These are phyloP conservation scores for Vicia sativa DNA, from an alignment of 306 rosid species.

Conservation along the genomic window DNA sequence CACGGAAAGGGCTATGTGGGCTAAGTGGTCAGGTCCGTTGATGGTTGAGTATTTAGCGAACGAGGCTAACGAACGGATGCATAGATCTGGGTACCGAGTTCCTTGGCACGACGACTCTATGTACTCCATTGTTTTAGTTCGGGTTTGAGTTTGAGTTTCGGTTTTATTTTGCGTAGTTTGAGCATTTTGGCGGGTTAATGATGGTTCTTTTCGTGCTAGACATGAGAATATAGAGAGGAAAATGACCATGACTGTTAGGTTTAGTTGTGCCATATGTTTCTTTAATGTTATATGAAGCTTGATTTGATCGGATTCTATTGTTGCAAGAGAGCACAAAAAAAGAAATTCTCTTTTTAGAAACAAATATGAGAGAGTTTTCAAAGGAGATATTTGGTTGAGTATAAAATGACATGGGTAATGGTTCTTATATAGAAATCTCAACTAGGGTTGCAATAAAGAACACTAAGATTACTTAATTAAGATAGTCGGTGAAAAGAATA, in stretches of 20 bases:
- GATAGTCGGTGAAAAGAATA: constrained; percentile 15
- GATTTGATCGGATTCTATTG: too few species aligned
- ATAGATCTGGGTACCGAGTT: constrained; percentile 48
- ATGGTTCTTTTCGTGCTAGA: constrained; percentile 20
- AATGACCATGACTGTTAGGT: constrained; percentile 35
- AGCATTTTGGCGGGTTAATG: constrained; percentile 25
- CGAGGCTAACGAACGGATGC: constrained; percentile 47
- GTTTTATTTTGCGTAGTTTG: not conserved
- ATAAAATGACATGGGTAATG: constrained; percentile 14
- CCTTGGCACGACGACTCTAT: constrained; percentile 49
- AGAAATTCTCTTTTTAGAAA: too few species aligned
- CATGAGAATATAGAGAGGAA: constrained; percentile 29
- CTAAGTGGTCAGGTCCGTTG: constrained; percentile 47
- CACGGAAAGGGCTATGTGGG: constrained; percentile 49
- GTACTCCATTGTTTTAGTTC: constrained; percentile 33
- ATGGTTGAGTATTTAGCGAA: constrained; percentile 39
- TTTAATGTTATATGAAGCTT: not conserved
- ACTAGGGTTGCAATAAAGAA: not conserved
- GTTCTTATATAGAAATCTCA: constrained; percentile 35
- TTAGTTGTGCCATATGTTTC: constrained; percentile 42
- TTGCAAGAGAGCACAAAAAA: too few species aligned
- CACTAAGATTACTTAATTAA: not conserved
- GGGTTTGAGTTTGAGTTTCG: constrained; percentile 3
- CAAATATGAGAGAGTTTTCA: not conserved
- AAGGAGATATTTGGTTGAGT: constrained; percentile 1